Evolutionary conservation across 1,139 yeast genomes (phyloP), one percentile per base, ranked within the genome.

Genomic region (Magnusiomyces paraingens): DNA sequence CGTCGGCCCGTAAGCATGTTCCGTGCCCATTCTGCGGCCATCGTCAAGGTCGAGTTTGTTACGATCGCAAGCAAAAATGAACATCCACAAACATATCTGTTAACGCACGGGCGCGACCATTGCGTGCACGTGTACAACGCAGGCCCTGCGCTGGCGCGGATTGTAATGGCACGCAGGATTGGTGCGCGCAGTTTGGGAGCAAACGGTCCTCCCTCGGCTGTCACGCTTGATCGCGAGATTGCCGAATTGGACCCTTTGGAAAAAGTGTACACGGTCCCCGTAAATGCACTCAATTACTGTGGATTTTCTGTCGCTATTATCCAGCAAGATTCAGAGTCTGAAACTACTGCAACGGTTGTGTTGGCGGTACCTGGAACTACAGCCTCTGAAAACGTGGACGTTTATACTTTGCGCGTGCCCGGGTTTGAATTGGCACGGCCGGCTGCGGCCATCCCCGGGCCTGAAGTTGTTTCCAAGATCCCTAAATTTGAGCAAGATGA

Each of bases 31-130:
- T 55, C 52, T 2, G 64, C 61, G 47, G 57, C 71, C 1, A 49
- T 71, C 2, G 58, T 71, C 18, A 58, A 68, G 2, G 62, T 70
- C 1, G 35, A 45, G 42, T 51, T 55, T 45, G 36, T 51, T 1
- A 32, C 32, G n/a, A 35, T 39, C 29, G 15, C 20, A 3, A 8
- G 15, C 5, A 35, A 2, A 15, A 18, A 41, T 10, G 10, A 12
- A 15, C 18, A 15, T 4, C 12, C 45, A 12, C 22, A 42, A 6
- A 14, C 38, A 15, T 26, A 48, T 12, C 49, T 72, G n/a, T 56
- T 72, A 35, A 70, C 75, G 18, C 76, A 73, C 55, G 73, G 69
- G 8, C 57, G 76, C 4, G 76, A 73, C 58, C 70, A 71, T 56
- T 66, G 64, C 55, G 57, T 73, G 46, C 57, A 64, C 26, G 55